phyloP scores from a whole-genome alignment of 2,329 filamentous ascomycete species.

The Aspergillus sp. region DNA sequence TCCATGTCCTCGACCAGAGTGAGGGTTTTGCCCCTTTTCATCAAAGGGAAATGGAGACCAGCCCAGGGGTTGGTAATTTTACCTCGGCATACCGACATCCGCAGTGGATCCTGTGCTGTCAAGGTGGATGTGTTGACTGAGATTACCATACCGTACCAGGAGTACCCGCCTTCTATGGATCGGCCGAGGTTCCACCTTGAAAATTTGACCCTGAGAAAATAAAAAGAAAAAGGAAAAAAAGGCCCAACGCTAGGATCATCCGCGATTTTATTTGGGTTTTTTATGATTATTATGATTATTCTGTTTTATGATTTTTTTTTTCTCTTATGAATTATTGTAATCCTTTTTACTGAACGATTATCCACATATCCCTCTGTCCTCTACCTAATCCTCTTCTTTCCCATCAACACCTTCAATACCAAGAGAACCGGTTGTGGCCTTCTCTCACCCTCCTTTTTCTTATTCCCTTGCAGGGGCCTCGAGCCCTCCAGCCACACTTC shows the following conservation, averaged over 20 bases:
- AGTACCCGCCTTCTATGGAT: background rate
- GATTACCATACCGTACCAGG: background rate
- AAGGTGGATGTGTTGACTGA: background rate
- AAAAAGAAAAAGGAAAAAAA: background rate
- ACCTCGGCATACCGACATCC: conserved; percentile 1
- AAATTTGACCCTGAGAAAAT: background rate
- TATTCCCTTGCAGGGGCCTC: background rate
- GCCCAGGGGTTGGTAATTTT: conserved; percentile 8
- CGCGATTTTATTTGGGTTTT: background rate
- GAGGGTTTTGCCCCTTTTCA: background rate
- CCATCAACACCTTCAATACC: background rate
- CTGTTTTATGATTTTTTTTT: background rate
- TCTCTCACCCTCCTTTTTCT: background rate
- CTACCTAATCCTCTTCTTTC: background rate
- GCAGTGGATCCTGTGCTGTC: background rate
- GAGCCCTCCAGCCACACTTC: conserved; percentile 1
- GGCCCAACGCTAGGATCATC: background rate
- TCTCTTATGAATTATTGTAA: background rate
- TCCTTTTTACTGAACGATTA: background rate
- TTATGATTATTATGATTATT: background rate
- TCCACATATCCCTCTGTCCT: background rate
- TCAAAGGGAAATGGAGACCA: background rate
- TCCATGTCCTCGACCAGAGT: background rate
- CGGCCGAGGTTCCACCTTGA: background rate
- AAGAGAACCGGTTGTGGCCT: background rate